A percentile compares a stretch with the other conserved stretches of the same genome.
Conservation (phyloP, 2,329 filamentous ascomycete species). For the Macrophomina tecta region DNA sequence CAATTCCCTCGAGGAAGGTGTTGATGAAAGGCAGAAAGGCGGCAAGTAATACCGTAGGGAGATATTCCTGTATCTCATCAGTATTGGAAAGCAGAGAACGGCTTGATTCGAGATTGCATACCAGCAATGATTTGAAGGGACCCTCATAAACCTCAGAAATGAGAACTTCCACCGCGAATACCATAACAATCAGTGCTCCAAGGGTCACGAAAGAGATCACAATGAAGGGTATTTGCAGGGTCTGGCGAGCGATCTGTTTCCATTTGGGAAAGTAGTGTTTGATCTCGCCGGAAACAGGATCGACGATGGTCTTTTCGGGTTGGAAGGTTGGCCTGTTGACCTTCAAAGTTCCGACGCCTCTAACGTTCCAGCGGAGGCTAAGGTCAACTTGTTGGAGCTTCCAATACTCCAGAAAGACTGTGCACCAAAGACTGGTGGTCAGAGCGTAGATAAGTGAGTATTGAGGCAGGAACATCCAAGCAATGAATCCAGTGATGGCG, state of each 20-base stretch:
- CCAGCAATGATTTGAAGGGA: slow-evolving; percentile 40
- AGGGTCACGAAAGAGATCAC: slow-evolving; percentile 38
- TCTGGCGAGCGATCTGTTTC: slow-evolving; percentile 39
- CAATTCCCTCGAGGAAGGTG: slow-evolving; percentile 37
- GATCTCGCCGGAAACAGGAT: slow-evolving; percentile 36
- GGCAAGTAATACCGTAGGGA: slow-evolving; percentile 41
- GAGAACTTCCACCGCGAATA: slow-evolving; percentile 42
- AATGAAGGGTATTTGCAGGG: slow-evolving; percentile 41
- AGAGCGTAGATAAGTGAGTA: slow-evolving; percentile 42
- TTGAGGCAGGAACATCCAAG: slow-evolving; percentile 40
- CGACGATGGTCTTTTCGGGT: slow-evolving; percentile 36
- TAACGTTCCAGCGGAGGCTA: slow-evolving; percentile 42
- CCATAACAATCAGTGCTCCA: slow-evolving; percentile 36
- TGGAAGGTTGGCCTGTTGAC: slow-evolving; percentile 40
- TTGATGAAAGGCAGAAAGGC: slow-evolving; percentile 40
- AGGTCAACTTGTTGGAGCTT: slow-evolving; percentile 42
- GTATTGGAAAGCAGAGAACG: background rate
- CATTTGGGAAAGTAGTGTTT: slow-evolving; percentile 39
- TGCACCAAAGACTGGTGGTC: slow-evolving; percentile 42
- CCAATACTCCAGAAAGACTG: slow-evolving; percentile 45
- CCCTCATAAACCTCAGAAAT: slow-evolving; percentile 44
- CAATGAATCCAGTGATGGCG: slow-evolving; percentile 38
- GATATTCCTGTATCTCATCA: slow-evolving; percentile 38
- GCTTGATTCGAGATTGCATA: slow-evolving; percentile 24
- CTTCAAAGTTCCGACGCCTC: slow-evolving; percentile 40